Evolutionary conservation across 2,329 filamentous ascomycete genomes (phyloP), one percentile per base, ranked within the genome.

Genomic region (Dactylonectria macrodidyma): DNA sequence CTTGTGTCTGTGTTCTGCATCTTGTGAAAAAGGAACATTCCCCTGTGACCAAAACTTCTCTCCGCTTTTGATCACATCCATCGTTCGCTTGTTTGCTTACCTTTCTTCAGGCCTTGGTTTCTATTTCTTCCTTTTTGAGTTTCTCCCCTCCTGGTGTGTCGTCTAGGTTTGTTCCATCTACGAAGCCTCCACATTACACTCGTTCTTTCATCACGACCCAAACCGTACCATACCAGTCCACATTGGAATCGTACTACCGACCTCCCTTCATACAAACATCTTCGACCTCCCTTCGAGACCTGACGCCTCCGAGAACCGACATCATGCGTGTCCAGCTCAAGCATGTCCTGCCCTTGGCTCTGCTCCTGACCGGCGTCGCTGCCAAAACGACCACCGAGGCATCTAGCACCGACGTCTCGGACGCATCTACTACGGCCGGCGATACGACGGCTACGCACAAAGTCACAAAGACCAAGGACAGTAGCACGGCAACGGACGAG

Each of bases 241-340:
- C 36, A 38, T 54, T 44, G 26, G 24, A 22, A 51, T 14, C 26
- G 48, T 33, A 33, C 30, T 33, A 19, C 48, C 47, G 48, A 41
- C n/a, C 47, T 24, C 24, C 19, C 33, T 55, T 36, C 38, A 48
- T 54, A 47, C 38, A 56, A 26, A 64, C 36, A 30, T 14, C 51
- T 36, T 44, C 14, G 22, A 11, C 24, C 34, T n/a, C n/a, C 38
- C 30, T 22, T 48, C 52, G 34, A 38, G 48, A 65, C 52, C 52
- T 44, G 59, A 26, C 71, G 19, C 38, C 30, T 22, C 38, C 52
- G 34, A 38, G 48, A 65, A 56, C 52, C 47, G 59, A 26, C 71
- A 75, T 34, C 64, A 76, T 76, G 74, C 75, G 71, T 56, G 65
- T 76, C 73, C 71, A 72, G 22, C 69, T 71, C 66, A 71, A 74